A percentile compares a stretch with the other conserved stretches of the same genome.
Evolutionary conservation across 352 stramenopile species (phyloP).

Genomic region (Pythium vanterpoolii): DNA sequence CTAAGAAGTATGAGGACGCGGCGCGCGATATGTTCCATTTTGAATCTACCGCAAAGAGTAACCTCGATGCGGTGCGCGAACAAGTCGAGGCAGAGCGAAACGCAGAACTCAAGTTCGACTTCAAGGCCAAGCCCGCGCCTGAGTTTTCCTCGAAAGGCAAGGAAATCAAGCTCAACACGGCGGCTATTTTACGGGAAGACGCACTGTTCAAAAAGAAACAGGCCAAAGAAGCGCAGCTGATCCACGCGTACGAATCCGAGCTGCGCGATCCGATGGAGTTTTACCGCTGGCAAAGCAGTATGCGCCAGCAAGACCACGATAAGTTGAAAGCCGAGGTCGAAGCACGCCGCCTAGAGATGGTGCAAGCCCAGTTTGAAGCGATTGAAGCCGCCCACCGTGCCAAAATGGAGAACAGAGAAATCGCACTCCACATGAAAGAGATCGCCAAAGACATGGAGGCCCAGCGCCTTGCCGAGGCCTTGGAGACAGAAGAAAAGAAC

Average conservation of each 20-base stretch:
- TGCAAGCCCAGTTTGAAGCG: conserved; percentile 78
- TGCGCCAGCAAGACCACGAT: conserved; percentile 77
- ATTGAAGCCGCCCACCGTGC: conserved; percentile 63
- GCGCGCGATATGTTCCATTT: conserved; percentile 69
- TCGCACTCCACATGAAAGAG: conserved; percentile 78
- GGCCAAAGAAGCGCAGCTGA: conserved; percentile 81
- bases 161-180: conserved; percentile 85
- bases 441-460: conserved; percentile 61
- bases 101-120: conserved; percentile 63
- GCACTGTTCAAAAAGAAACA: conserved; percentile 91
- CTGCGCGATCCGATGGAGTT: conserved; percentile 90
- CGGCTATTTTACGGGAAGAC: conserved; percentile 90
- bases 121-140: conserved; percentile 72
- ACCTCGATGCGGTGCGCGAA: conserved; percentile 56
- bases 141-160: conserved; percentile 31
- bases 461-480: conserved; percentile 60
- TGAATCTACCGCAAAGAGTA: conserved; percentile 73
- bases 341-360: conserved; percentile 74
- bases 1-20: conserved; percentile 75
- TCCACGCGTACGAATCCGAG: conserved; percentile 88
- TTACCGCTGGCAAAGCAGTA: conserved; percentile 87
- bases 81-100: conserved; percentile 66
- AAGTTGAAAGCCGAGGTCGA: conserved; percentile 71
- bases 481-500: conserved; percentile 49
- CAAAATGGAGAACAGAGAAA: conserved; percentile 75